Evolutionary conservation across 306 rosid species (phyloP).

Genomic region (Benincasa hispida): DNA sequence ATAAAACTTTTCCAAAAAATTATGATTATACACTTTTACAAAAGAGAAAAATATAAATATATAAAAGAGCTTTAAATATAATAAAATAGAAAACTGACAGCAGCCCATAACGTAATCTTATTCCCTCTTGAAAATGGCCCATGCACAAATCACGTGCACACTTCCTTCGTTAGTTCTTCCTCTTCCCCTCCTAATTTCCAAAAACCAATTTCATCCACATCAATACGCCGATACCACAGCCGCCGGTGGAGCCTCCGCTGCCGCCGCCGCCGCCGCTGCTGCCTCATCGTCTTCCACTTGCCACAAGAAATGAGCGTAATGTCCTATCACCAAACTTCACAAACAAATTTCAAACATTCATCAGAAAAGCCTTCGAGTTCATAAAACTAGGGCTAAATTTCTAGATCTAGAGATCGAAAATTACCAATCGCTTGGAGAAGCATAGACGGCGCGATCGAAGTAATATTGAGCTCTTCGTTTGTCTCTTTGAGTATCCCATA

Average conservation of each 20-base stretch:
- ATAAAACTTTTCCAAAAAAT: neutral
- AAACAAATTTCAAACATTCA: neutral
- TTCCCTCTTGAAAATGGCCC: neutral
- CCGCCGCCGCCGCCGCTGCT: neutral
- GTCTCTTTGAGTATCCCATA: constrained; percentile 70
- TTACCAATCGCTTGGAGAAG: constrained; percentile 60
- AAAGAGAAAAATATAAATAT: neutral
- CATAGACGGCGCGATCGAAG: constrained; percentile 53
- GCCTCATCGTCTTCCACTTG: constrained; percentile 43
- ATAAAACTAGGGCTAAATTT: neutral
- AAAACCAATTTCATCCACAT: neutral
- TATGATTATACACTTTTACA: neutral
- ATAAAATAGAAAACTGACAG: neutral
- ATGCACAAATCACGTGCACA: neutral
- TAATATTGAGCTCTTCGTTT: constrained; percentile 48
- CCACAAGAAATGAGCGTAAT: constrained; percentile 64
- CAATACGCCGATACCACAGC: constrained; percentile 29
- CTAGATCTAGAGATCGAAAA: neutral
- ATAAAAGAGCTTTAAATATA: neutral
- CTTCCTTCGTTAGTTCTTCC: neutral
- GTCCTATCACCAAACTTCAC: constrained; percentile 51
- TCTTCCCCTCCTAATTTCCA: neutral
- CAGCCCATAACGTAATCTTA: too few species aligned
- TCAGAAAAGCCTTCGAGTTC: neutral
- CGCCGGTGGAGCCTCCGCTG: constrained; percentile 5